Evolutionary conservation across 1,284 basidiomycete species (phyloP).

Genomic region (Leccinum fallax): DNA sequence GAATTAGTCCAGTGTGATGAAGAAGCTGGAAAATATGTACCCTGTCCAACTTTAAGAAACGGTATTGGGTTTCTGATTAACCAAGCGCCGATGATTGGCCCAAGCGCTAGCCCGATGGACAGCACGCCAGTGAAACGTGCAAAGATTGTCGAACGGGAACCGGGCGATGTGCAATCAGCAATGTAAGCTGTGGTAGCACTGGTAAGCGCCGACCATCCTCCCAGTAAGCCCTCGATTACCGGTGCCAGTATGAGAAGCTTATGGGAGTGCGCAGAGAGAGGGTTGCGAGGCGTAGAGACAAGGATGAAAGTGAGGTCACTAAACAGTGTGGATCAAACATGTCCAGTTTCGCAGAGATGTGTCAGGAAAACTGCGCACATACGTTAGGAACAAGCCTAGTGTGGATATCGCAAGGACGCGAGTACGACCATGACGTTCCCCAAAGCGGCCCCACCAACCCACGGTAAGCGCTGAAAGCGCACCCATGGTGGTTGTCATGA

Average conservation of each 20-base stretch:
- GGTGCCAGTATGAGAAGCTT: conserved; percentile 82
- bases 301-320: conserved; percentile 82
- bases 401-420: conserved; percentile 73
- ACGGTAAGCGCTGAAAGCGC: conserved; percentile 81
- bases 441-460: conserved; percentile 86
- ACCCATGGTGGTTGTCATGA: conserved; percentile 80
- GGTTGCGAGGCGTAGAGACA: conserved; percentile 69
- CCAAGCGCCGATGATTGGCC: conserved; percentile 73
- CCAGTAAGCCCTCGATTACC: conserved; percentile 79
- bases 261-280: conserved; percentile 66
- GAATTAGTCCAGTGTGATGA: conserved; percentile 9
- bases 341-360: conserved; percentile 9
- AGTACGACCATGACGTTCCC: conserved; percentile 78
- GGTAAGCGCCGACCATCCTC: conserved; percentile 83
- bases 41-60: conserved; percentile 33
- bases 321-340: conserved; percentile 8
- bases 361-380: conserved; percentile 33
- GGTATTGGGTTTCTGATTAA: conserved; percentile 61
- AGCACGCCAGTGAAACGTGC: conserved; percentile 75
- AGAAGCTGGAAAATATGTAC: conserved; percentile 16
- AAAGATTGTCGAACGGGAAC: conserved; percentile 81
- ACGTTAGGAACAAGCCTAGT: conserved; percentile 77
- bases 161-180: conserved; percentile 83
- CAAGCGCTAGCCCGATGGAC: conserved; percentile 71
- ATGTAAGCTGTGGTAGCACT: conserved; percentile 84